Conservation (phyloP, 2,329 filamentous ascomycete genomes). For the Arthroderma sp. region DNA sequence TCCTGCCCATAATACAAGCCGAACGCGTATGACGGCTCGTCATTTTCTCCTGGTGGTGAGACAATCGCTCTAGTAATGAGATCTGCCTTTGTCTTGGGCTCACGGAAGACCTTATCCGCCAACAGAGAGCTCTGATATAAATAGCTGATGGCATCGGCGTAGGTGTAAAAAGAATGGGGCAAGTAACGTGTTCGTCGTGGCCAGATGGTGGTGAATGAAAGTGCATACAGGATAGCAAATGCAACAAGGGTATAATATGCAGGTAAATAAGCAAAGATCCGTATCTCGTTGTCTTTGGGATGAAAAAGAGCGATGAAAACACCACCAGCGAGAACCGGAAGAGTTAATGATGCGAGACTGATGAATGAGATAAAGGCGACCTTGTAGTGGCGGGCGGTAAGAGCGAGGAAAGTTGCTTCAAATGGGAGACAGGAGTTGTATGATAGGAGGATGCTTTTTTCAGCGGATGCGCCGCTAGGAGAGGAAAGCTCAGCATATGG, state of each 20-base stretch:
- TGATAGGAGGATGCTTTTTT: constrained; percentile 42
- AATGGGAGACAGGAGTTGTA: constrained; percentile 44
- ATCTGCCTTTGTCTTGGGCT: constrained; percentile 52
- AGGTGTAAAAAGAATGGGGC: constrained; percentile 57
- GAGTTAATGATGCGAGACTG: constrained; percentile 36
- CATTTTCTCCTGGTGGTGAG: constrained; percentile 28
- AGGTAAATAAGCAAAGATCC: constrained; percentile 59
- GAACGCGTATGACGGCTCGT: constrained; percentile 39
- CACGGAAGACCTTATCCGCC: constrained; percentile 58
- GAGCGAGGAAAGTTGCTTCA: constrained; percentile 39
- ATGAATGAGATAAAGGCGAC: constrained; percentile 44
- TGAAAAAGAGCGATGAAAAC: constrained; percentile 51
- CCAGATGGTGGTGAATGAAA: constrained; percentile 49
- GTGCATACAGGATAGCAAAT: constrained; percentile 55
- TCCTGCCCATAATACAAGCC: constrained; percentile 46
- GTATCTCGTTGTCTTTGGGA: constrained; percentile 28
- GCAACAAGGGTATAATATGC: constrained; percentile 61
- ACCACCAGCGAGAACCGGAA: constrained; percentile 48
- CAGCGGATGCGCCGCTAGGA: constrained; percentile 39
- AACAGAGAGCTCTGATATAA: constrained; percentile 59
- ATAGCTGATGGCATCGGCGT: constrained; percentile 68
- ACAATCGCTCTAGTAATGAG: constrained; percentile 55
- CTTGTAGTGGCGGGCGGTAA: constrained; percentile 43
- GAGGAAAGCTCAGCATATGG: constrained; percentile 44
- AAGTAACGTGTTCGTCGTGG: constrained; percentile 50